These are phyloP conservation scores for Ceratonia siliqua DNA, from an alignment of 306 rosid genomes.

Conservation along the genomic window DNA sequence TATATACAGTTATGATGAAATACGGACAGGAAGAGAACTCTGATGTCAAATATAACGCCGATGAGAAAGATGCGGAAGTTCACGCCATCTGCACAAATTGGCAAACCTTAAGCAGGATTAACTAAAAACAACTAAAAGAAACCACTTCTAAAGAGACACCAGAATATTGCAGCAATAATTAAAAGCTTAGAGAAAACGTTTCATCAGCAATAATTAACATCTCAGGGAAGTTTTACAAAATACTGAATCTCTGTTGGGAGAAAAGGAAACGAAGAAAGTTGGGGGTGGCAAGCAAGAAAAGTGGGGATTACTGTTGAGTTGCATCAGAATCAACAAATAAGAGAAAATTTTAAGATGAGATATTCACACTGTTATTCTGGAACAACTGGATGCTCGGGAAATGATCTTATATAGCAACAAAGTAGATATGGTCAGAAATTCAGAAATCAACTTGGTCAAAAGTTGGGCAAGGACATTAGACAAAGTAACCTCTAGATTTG, in stretches of 20 bases:
- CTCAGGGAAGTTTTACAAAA: not conserved
- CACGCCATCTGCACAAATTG: slow-evolving; percentile 53
- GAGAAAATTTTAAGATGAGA: not conserved
- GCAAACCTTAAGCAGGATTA: slow-evolving; percentile 32
- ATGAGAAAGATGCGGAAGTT: slow-evolving; percentile 28
- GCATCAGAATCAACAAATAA: not conserved
- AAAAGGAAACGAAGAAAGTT: slow-evolving; percentile 11
- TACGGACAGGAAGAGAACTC: slow-evolving; percentile 35
- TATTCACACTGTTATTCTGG: not conserved
- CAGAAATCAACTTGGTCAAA: slow-evolving; percentile 3
- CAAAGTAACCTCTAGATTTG: slow-evolving; percentile 11
- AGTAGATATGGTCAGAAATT: slow-evolving; percentile 7
- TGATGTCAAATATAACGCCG: slow-evolving; percentile 26
- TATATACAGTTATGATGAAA: slow-evolving; percentile 50
- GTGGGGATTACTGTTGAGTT: slow-evolving; percentile 5
- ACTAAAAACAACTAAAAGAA: slow-evolving; percentile 4
- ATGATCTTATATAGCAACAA: slow-evolving; percentile 1
- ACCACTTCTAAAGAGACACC: not conserved
- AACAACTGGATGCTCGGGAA: not conserved
- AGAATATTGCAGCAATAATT: not conserved
- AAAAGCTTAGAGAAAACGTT: not conserved
- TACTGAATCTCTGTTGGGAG: not conserved
- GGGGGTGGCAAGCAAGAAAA: not conserved
- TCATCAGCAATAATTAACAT: not conserved
- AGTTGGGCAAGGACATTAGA: not conserved